These are phyloP conservation scores for Physcomitrium patens DNA, from an alignment of 225 moss, liverwort and hornwort genomes.

Conservation along the genomic window DNA sequence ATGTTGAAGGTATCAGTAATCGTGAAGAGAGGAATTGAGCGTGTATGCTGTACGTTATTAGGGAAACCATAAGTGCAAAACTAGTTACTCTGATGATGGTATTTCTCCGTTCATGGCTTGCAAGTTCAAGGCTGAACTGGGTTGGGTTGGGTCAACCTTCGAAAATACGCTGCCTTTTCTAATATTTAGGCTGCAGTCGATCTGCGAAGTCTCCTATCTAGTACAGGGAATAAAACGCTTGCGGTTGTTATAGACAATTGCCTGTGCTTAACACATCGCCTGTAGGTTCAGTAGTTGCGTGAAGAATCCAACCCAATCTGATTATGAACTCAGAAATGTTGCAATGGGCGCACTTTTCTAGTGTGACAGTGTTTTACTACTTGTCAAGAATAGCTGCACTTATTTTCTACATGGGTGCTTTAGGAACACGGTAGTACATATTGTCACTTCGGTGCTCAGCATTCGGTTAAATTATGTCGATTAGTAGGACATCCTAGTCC, in stretches of 20 bases:
- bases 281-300: background rate
- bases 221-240: background rate
- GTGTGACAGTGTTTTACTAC: background rate
- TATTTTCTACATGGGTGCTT: conserved; percentile 6
- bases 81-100: background rate
- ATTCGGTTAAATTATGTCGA: background rate
- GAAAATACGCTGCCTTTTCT: too few relatives aligned
- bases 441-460: background rate
- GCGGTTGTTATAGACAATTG: background rate
- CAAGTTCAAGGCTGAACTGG: background rate
- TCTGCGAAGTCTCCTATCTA: background rate
- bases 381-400: background rate
- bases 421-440: background rate
- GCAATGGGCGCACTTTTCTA: background rate
- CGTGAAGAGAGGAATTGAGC: too few relatives aligned
- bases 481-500: background rate
- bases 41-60: background rate
- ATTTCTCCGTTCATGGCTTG: background rate
- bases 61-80: background rate
- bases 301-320: background rate
- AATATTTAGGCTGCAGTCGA: background rate
- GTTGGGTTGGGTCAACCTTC: too few relatives aligned
- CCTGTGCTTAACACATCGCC: background rate
- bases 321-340: background rate
- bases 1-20: too few relatives aligned